A percentile compares a stretch with the other conserved stretches of the same genome.
These are phyloP conservation scores for Articulospora tetracladia DNA, from an alignment of 495 filamentous ascomycete genomes.

Conservation along the genomic window DNA sequence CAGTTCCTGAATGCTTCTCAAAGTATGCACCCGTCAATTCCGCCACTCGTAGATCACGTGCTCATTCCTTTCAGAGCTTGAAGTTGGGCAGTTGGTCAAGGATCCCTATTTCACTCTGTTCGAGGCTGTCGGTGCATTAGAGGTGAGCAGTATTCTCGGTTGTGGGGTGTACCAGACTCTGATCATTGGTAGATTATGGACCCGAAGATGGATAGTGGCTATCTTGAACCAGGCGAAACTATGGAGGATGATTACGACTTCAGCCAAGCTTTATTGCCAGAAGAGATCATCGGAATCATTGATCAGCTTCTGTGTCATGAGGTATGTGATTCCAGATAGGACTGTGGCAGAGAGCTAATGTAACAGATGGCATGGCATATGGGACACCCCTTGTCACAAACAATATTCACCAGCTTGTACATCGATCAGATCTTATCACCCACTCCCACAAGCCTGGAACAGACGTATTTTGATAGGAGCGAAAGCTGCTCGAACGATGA, in stretches of 20 bases:
- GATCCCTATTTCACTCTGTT: slow-evolving; percentile 92
- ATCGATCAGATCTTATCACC: slow-evolving; percentile 80
- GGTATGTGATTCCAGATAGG: slow-evolving; percentile 40
- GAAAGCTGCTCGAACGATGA: slow-evolving; percentile 27
- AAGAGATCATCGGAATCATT: slow-evolving; percentile 88
- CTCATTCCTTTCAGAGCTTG: slow-evolving; percentile 54
- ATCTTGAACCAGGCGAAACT: slow-evolving; percentile 67
- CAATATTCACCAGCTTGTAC: slow-evolving; percentile 90
- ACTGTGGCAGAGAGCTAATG: slow-evolving; percentile 15
- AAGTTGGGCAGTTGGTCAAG: slow-evolving; percentile 81
- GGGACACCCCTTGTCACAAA: slow-evolving; percentile 91
- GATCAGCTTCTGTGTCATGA: slow-evolving; percentile 89
- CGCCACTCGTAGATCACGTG: slow-evolving; percentile 12
- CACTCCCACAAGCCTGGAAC: slow-evolving; percentile 58
- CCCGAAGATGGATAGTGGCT: slow-evolving; percentile 96
- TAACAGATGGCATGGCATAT: slow-evolving; percentile 92
- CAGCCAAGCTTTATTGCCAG: slow-evolving; percentile 59
- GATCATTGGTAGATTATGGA: slow-evolving; percentile 78
- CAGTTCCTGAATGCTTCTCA: slow-evolving; percentile 67
- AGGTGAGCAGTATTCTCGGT: slow-evolving; percentile 54
- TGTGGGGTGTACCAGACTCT: background rate
- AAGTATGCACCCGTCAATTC: slow-evolving; percentile 44
- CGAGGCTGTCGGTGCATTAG: slow-evolving; percentile 89
- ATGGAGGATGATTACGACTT: slow-evolving; percentile 86
- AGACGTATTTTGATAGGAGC: slow-evolving; percentile 58